Evolutionary conservation across 257 asterid species (phyloP), one percentile per base, ranked within the genome.

Genomic region (Euphrasia confusa): DNA sequence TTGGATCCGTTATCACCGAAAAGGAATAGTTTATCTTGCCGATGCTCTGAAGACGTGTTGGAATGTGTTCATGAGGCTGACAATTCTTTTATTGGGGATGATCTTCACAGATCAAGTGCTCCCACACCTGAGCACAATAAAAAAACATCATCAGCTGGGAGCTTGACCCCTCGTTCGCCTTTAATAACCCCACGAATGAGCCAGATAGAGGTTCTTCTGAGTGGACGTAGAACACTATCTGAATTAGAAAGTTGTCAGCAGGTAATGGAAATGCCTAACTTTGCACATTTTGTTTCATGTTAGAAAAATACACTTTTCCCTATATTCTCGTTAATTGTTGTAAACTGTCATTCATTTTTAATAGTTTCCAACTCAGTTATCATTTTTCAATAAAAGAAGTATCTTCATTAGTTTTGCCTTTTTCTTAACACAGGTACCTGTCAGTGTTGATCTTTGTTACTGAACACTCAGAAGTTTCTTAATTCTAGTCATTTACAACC

Each of bases 161-260:
- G 90, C 77, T 77, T 85, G 81, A 93, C 96, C 30, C 99, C 99
- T 1, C 88, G 87, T 69, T 89, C 99, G 44, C 99, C 99, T 48
- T 69, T 89, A 77, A 61, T 77, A 66, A 92, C 98, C 60, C 98
- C 98, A 64, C 71, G 95, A 58, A 84, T 70, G 76, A 76, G 81
- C 68, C 98, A 88, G 73, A 81, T 84, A 63, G 98, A 88, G 75
- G 58, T 84, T 68, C 74, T 92, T 56, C 75, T 89, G 66, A 80
- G 82, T 72, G 95, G 90, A 58, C 78, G 80, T 48, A 81, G 72
- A 73, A 81, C 80, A 53, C 71, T 91, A 64, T 88, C 86, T 61
- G 97, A 86, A 72, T 77, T 77, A 60, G 98, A 92, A 81, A 89
- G 79, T 77, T 80, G 79, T 78, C 87, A 86, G 75, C 98, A 92